Conservation (phyloP, 345 rosid species). For the Anastatica hierochuntica region DNA sequence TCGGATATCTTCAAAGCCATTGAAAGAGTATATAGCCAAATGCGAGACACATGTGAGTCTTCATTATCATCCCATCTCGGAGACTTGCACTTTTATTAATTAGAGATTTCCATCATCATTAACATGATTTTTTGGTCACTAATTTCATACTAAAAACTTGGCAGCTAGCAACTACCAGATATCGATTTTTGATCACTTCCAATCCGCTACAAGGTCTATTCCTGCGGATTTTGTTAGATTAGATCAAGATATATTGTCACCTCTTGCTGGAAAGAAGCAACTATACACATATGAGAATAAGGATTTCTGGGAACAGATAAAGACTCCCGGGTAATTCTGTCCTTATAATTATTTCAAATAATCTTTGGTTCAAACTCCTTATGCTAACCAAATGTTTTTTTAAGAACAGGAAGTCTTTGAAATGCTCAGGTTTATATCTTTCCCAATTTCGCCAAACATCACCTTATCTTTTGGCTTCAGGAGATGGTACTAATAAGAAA, state of each 20-base stretch:
- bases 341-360: neutral
- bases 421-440: constrained; percentile 68
- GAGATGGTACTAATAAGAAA: constrained; percentile 39
- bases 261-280: constrained; percentile 83
- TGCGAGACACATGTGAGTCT: constrained; percentile 50
- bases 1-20: constrained; percentile 58
- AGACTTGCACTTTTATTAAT: no score
- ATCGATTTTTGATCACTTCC: constrained; percentile 71
- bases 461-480: constrained; percentile 48
- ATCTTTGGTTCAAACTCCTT: neutral
- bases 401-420: constrained; percentile 47
- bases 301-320: constrained; percentile 91
- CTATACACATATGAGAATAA: constrained; percentile 60
- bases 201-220: constrained; percentile 54
- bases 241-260: constrained; percentile 88
- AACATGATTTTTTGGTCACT: neutral
- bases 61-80: neutral
- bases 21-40: constrained; percentile 38
- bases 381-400: neutral
- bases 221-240: constrained; percentile 67
- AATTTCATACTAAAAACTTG: neutral
- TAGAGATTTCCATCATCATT: neutral
- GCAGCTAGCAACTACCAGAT: constrained; percentile 64
- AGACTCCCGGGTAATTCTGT: constrained; percentile 64
- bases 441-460: constrained; percentile 45